Conservation (phyloP, 768 basidiomycete species). For the Tricholomella constricta region DNA sequence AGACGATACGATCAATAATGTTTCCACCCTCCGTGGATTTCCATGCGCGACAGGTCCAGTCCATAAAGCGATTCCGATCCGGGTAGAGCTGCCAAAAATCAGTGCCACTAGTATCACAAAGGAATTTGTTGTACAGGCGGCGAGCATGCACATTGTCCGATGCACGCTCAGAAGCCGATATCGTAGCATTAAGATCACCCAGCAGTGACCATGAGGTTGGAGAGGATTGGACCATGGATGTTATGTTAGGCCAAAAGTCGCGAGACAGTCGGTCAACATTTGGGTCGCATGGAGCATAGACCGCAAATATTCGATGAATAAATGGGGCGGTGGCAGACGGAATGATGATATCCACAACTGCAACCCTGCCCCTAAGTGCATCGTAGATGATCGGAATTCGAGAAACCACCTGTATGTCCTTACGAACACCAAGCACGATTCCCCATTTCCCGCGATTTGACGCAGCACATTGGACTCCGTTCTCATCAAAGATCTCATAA, state of each 20-base stretch:
- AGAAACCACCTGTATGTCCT: conserved; percentile 7
- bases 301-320: conserved; percentile 13
- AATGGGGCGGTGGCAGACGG: conserved; percentile 1
- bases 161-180: conserved; percentile 9
- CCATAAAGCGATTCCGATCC: conserved; percentile 7
- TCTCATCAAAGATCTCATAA: conserved; percentile 12
- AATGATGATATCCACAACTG: conserved; percentile 12
- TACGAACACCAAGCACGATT: conserved; percentile 8
- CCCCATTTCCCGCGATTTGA: conserved; percentile 6
- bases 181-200: conserved; percentile 20
- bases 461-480: neutral
- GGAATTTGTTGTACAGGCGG: conserved; percentile 4
- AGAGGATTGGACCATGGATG: neutral
- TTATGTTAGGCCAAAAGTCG: conserved; percentile 13
- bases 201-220: conserved; percentile 7
- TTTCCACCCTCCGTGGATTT: conserved; percentile 9
- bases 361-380: conserved; percentile 8
- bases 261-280: neutral
- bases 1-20: conserved; percentile 24
- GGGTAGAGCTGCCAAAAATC: conserved; percentile 18
- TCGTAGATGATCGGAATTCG: neutral
- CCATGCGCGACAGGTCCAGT: conserved; percentile 17
- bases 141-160: conserved; percentile 5
- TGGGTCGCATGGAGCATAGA: conserved; percentile 19
- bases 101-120: conserved; percentile 3